phyloP scores from a whole-genome alignment of 2,329 filamentous ascomycete species.

The Metarhizium album region DNA sequence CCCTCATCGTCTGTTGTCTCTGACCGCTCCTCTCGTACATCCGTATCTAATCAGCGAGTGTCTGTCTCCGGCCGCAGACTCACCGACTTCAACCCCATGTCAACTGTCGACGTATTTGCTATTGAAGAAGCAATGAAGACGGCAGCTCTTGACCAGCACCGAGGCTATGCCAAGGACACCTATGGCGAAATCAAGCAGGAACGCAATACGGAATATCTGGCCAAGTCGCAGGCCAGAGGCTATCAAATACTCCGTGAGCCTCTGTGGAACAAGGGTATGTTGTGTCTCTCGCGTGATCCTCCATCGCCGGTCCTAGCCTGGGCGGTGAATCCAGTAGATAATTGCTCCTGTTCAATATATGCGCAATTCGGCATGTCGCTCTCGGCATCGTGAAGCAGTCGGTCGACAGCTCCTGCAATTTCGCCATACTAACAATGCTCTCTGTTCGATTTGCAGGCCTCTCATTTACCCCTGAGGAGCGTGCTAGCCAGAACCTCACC shows the following conservation, averaged over 20 bases:
- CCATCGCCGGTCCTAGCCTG: not conserved
- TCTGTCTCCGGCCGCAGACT: constrained; percentile 40
- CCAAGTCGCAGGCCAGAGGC: constrained; percentile 40
- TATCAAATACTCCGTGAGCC: constrained; percentile 53
- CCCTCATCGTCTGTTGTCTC: constrained; percentile 37
- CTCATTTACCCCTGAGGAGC: constrained; percentile 53
- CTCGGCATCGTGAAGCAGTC: not conserved
- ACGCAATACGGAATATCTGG: constrained; percentile 41
- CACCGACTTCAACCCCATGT: constrained; percentile 44
- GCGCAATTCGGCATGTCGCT: not conserved
- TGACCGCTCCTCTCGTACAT: constrained; percentile 37
- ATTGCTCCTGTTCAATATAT: not conserved
- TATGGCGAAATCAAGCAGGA: constrained; percentile 46
- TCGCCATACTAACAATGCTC: constrained; percentile 1
- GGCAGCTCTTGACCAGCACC: constrained; percentile 47
- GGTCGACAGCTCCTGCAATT: not conserved
- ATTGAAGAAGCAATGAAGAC: constrained; percentile 52
- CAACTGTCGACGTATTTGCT: constrained; percentile 42
- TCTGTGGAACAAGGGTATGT: constrained; percentile 53
- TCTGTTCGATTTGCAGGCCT: constrained; percentile 35
- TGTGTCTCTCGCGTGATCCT: constrained; percentile 1
- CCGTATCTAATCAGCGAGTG: constrained; percentile 40
- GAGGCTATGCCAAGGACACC: constrained; percentile 47
- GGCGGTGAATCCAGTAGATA: not conserved
- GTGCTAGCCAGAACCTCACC: constrained; percentile 52